Evolutionary conservation across 2,329 filamentous ascomycete species (phyloP).

Genomic region (Diaporthe caulivora): DNA sequence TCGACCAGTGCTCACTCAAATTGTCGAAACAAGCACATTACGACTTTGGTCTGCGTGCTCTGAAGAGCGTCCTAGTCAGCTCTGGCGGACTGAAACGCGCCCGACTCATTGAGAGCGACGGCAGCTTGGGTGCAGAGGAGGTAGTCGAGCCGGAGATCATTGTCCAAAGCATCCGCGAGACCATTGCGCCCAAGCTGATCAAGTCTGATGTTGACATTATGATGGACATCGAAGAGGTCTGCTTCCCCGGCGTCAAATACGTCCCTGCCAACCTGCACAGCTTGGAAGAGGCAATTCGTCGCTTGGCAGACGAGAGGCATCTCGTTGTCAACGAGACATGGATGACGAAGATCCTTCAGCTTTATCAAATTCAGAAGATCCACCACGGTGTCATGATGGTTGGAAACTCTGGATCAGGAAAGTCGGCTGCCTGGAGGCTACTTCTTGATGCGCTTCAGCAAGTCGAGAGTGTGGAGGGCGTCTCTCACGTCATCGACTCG

Average conservation of each 20-base stretch:
- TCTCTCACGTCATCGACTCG: slow-evolving; percentile 97
- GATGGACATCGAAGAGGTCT: slow-evolving; percentile 82
- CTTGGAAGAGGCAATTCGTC: slow-evolving; percentile 83
- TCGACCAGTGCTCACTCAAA: slow-evolving; percentile 85
- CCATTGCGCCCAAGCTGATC: slow-evolving; percentile 97
- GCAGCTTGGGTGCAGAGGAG: slow-evolving; percentile 73
- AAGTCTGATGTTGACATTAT: slow-evolving; percentile 91
- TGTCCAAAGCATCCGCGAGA: slow-evolving; percentile 97
- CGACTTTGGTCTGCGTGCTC: slow-evolving; percentile 95
- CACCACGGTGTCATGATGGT: slow-evolving; percentile 99
- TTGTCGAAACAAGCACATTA: slow-evolving; percentile 98
- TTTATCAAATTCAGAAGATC: slow-evolving; percentile 97
- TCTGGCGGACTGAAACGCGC: slow-evolving; percentile 95
- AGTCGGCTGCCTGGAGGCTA: slow-evolving; percentile 94
- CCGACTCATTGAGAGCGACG: slow-evolving; percentile 72
- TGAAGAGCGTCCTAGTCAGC: slow-evolving; percentile 98
- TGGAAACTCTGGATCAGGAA: slow-evolving; percentile 95
- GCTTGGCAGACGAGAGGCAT: slow-evolving; percentile 86
- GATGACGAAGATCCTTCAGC: slow-evolving; percentile 97
- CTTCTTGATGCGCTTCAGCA: slow-evolving; percentile 91
- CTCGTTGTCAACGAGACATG: slow-evolving; percentile 92
- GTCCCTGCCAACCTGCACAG: slow-evolving; percentile 87
- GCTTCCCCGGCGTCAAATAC: slow-evolving; percentile 94
- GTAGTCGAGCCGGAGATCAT: slow-evolving; percentile 96
- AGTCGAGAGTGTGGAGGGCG: slow-evolving; percentile 91